Evolutionary conservation across 441 rosid genomes (phyloP).

Genomic region (Gossypium gossypioides): DNA sequence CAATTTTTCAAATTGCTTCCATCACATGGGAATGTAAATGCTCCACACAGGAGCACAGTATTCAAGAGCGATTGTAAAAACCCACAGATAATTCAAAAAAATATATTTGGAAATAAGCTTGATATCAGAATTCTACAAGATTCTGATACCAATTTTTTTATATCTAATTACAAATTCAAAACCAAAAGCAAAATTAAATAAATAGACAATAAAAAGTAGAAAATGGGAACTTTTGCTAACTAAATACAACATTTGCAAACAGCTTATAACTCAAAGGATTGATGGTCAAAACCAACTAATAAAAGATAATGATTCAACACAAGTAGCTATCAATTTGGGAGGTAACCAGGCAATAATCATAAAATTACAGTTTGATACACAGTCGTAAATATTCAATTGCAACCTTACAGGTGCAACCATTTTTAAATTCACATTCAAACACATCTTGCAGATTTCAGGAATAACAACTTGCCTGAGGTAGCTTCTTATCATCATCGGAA

Average conservation of each 20-base stretch:
- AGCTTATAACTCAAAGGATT: neutral
- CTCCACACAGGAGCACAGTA: neutral
- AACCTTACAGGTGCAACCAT: neutral
- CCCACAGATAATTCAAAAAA: neutral
- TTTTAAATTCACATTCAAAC: neutral
- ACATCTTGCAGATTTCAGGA: neutral
- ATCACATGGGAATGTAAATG: neutral
- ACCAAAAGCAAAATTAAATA: neutral
- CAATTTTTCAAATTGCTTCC: neutral
- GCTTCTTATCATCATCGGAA: slow-evolving; percentile 94
- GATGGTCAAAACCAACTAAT: neutral
- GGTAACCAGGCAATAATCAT: neutral
- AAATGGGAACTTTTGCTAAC: neutral
- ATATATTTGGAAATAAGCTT: neutral
- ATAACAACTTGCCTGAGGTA: slow-evolving; percentile 80
- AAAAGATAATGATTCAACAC: neutral
- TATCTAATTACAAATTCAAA: neutral
- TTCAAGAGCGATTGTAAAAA: neutral
- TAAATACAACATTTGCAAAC: neutral
- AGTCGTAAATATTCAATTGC: neutral
- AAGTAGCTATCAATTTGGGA: neutral
- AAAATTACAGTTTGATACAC: neutral
- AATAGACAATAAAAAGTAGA: neutral
- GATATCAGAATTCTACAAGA: neutral
- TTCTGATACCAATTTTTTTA: neutral